Evolutionary conservation across 1,284 basidiomycete species (phyloP).

Genomic region (Cryptococcus sp.): DNA sequence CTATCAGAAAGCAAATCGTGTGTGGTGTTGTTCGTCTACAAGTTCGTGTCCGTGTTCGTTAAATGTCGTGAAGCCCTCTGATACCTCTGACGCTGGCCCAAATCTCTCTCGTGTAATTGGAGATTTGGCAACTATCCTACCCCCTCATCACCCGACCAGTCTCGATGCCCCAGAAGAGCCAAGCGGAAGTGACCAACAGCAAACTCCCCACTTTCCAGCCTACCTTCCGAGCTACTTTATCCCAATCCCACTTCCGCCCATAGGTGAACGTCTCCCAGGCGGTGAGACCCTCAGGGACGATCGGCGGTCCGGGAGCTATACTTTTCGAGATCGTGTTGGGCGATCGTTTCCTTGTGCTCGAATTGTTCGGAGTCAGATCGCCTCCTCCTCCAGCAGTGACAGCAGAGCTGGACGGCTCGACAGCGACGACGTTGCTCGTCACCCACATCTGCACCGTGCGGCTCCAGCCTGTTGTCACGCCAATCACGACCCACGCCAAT

Average conservation of each 20-base stretch:
- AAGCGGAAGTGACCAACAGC: conserved; percentile 47
- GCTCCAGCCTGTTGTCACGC: conserved; percentile 51
- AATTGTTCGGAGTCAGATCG: not conserved
- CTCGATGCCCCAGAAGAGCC: conserved; percentile 50
- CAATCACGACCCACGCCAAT: conserved; percentile 55
- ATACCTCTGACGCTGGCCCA: no score
- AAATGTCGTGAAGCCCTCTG: no score
- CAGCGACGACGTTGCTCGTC: conserved; percentile 50
- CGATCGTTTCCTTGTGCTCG: not conserved
- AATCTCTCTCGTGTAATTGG: not conserved
- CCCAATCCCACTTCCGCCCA: conserved; percentile 52
- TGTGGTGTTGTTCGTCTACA: no score
- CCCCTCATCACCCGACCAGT: conserved; percentile 20
- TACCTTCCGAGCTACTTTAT: conserved; percentile 44
- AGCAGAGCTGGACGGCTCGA: conserved; percentile 10
- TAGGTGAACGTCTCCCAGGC: conserved; percentile 40
- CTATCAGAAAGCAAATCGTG: no score
- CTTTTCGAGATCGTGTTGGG: not conserved
- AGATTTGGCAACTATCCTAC: not conserved
- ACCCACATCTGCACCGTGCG: conserved; percentile 55
- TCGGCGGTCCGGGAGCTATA: conserved; percentile 8
- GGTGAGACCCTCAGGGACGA: conserved; percentile 25
- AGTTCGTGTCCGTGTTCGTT: no score
- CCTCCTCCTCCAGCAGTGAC: conserved; percentile 1
- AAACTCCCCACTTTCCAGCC: conserved; percentile 48